Evolutionary conservation across 2,329 filamentous ascomycete genomes (phyloP).

Genomic region (Xylaria arbuscula): DNA sequence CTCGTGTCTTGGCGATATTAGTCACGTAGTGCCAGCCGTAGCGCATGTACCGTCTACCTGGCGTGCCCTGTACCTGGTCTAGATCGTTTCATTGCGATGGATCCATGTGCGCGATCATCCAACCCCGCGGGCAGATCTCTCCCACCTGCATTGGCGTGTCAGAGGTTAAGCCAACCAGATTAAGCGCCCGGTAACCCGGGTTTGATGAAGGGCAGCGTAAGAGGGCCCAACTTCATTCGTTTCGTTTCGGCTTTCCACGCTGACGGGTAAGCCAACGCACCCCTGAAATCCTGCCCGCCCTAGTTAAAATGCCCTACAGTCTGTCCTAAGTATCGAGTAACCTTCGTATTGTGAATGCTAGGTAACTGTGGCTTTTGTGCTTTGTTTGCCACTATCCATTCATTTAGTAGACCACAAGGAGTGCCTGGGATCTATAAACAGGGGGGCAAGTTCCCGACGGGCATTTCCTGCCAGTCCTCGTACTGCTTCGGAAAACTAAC

Average conservation of each 20-base stretch:
- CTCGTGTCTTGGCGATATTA: slow-evolving; percentile 12
- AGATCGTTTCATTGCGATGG: slow-evolving; percentile 35
- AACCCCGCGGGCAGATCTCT: slow-evolving; percentile 33
- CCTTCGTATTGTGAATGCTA: neutral
- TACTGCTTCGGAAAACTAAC: too few species aligned
- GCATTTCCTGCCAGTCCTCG: too few species aligned
- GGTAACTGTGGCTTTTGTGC: neutral
- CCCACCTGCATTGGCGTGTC: slow-evolving; percentile 31
- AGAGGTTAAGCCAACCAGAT: slow-evolving; percentile 22
- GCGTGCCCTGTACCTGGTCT: slow-evolving; percentile 17
- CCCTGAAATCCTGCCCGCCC: slow-evolving; percentile 15
- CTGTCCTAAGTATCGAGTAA: neutral
- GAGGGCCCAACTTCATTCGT: slow-evolving; percentile 1
- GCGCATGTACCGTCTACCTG: neutral
- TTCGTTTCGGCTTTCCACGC: slow-evolving; percentile 7
- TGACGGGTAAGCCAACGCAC: slow-evolving; percentile 18
- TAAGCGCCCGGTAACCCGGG: slow-evolving; percentile 32
- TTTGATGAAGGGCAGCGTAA: slow-evolving; percentile 28
- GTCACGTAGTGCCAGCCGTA: neutral
- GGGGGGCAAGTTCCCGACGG: neutral
- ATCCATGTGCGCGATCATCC: slow-evolving; percentile 18
- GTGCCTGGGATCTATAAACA: neutral
- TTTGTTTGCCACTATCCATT: slow-evolving; percentile 4
- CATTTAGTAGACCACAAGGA: neutral
- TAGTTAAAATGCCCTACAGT: slow-evolving; percentile 13